Base-by-base conservation (phyloP, 1,284 basidiomycete species). In the Cutaneotrichosporon spelunceum region DNA sequence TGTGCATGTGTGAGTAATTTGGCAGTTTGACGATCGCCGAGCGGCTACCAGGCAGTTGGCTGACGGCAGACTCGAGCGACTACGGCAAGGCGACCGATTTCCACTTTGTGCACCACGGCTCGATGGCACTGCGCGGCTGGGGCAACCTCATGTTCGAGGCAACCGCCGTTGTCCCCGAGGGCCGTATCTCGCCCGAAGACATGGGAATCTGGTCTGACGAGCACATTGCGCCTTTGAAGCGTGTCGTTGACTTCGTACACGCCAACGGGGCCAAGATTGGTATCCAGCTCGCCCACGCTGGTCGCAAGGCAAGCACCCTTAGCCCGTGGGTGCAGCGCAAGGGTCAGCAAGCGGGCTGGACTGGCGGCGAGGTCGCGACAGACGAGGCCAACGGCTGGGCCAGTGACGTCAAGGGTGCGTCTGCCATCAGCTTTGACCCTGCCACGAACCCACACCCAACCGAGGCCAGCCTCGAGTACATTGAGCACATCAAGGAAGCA, bases 271-370 rank as follows among this genome's bases (percentile, higher is more conserved):
- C 73, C 48, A 84, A 83, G 64, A 85, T 92, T 23, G 91, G 86
- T 9, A 84, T 94, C 55, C 91, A 94, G 75, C 83, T 94, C 16
- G 86, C 85, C 0, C 91, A 91, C 73, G 88, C 88, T 0, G 89
- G 89, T 0, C 81, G 89, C 39, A 90, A 91, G 74, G 87, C 87
- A 0, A 85, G 84, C 14, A 85, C 83, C 0, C 79, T 82, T 55
- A 82, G 86, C 2, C 85, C 86, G 4, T 88, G 86, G 86, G 80
- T 86, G 9, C 55, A 67, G 52, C 64, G 68, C 39, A 60, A 68
- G 19, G 68, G 70, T 21, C 48, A 68, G 7, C 68, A 77, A 19
- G 60, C 68, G 42, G 76, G 81, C 9, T 71, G 79, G 65, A 69
- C 66, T 24, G 70, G 69, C 26, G 71, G 68, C 64, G 68, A 69